Conservation (phyloP, 2,329 filamentous ascomycete genomes). For the Blastomyces gilchristii region DNA sequence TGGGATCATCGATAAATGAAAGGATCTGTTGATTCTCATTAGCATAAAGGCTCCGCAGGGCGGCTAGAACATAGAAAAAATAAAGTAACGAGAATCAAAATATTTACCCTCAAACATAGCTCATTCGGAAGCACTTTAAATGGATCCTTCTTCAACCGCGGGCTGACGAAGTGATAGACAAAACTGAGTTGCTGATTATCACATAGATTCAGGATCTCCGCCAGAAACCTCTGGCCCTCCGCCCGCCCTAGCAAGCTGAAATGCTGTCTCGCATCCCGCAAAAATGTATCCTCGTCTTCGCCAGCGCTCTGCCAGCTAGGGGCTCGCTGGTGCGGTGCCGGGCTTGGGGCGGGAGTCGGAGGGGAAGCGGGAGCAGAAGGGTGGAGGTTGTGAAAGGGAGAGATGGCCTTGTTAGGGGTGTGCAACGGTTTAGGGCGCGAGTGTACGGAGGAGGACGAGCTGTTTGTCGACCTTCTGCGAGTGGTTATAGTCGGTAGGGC, state of each 20-base stretch:
- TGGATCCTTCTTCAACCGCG: slow-evolving; percentile 88
- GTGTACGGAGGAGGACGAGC: slow-evolving; percentile 18
- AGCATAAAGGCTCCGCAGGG: neutral
- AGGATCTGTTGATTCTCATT: slow-evolving; percentile 54
- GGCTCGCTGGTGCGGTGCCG: slow-evolving; percentile 52
- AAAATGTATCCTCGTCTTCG: slow-evolving; percentile 71
- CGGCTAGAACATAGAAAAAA: neutral
- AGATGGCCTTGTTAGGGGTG: slow-evolving; percentile 40
- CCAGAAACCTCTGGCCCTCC: slow-evolving; percentile 70
- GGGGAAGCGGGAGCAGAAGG: slow-evolving; percentile 56
- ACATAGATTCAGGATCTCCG: slow-evolving; percentile 84
- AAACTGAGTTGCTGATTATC: slow-evolving; percentile 93
- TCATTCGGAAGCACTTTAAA: slow-evolving; percentile 89
- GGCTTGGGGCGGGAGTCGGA: slow-evolving; percentile 57
- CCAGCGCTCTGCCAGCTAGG: slow-evolving; percentile 38
- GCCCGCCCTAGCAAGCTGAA: slow-evolving; percentile 68
- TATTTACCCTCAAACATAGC: slow-evolving; percentile 70
- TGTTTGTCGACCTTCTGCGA: slow-evolving; percentile 24
- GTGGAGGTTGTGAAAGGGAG: slow-evolving; percentile 45
- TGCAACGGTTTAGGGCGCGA: slow-evolving; percentile 34
- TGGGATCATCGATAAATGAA: slow-evolving; percentile 94
- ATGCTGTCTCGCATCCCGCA: slow-evolving; percentile 66
- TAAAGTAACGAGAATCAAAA: slow-evolving; percentile 10
- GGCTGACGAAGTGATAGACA: slow-evolving; percentile 91
- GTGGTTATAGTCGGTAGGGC: neutral